Conservation (phyloP, 371 early-diverging fungal genomes). For the Mucor piriformis region DNA sequence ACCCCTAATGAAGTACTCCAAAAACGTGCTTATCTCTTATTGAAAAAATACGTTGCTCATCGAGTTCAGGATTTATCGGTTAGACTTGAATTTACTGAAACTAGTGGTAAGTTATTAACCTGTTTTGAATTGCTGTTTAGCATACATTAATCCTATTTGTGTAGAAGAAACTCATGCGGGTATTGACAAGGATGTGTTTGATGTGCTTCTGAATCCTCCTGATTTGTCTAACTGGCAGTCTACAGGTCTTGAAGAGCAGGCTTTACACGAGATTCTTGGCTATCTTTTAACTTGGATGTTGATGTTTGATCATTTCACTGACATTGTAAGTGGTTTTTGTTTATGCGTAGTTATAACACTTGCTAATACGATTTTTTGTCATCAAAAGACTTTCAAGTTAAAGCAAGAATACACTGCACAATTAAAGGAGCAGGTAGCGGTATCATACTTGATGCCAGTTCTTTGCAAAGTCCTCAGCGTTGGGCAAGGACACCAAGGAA, state of each 20-base stretch:
- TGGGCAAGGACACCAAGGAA: conserved; percentile 37
- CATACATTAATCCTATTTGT: not conserved
- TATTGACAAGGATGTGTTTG: conserved; percentile 27
- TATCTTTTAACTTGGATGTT: conserved; percentile 77
- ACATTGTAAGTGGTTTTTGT: conserved; percentile 67
- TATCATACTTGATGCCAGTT: conserved; percentile 59
- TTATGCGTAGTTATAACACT: too few species aligned
- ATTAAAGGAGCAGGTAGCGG: conserved; percentile 59
- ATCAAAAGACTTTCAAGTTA: conserved; percentile 72
- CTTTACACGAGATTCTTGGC: conserved; percentile 54
- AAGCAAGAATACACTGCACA: conserved; percentile 67
- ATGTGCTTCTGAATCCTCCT: conserved; percentile 31
- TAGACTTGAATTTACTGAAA: conserved; percentile 48
- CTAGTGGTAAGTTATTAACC: conserved; percentile 21
- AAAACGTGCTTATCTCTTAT: conserved; percentile 47
- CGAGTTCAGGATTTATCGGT: conserved; percentile 51
- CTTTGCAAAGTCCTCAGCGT: conserved; percentile 71
- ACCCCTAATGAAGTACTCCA: conserved; percentile 42
- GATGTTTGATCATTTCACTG: conserved; percentile 77
- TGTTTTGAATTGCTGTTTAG: not conserved
- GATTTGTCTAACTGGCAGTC: conserved; percentile 23
- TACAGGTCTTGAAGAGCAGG: conserved; percentile 10
- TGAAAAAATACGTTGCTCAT: conserved; percentile 43
- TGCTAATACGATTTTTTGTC: not conserved
- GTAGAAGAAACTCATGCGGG: conserved; percentile 25